Base-by-base conservation (phyloP, 2,329 filamentous ascomycete species). In the Sporothrix schenckii region DNA sequence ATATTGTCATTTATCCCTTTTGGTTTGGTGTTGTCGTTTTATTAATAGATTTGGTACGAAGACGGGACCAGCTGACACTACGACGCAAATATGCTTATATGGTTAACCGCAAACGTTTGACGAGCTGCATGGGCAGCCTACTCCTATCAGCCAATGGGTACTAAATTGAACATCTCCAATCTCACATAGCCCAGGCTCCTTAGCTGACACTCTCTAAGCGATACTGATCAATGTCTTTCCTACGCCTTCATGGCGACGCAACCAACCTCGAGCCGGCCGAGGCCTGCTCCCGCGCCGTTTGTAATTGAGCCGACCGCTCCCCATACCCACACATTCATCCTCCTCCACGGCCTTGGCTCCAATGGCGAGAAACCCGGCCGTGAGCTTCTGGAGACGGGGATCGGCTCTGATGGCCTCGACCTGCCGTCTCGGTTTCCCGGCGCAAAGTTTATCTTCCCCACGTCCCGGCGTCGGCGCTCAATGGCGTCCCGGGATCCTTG, bases 371-470 rank as follows among this genome's bases (percentile, higher is more conserved):
- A 75, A 5, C 81, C 80, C 24, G 79, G 80, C 10, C 68, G 56
- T 4, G 78, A 78, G 39, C 71, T 81, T 0, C 69, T 81, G 2
- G 73, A 76, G 24, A 79, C 76, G 0, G 78, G 75, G 1, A 30
- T 69, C 9, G 50, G 72, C 0, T 79, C 77, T 0, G 70, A 68
- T 13, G 79, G 76, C 2, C 52, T 67, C 4, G 76, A 54, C 0
- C 73, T 81, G 0, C 34, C 88, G 4, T 63, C 76, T 0, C 52
- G 78, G 4, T 70, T 81, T 1, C 79, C 79, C 0, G 74, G 79
- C 11, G 79, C 80, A 0, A 83, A 82, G 71, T 86, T 85, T 70
- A 76, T 87, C 53, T 87, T 87, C 69, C 85, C 85, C 0, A 86
- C 84, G 0, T 80, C 85, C 0, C 79, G 76, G 7, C 80, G 80